These are phyloP conservation scores for Asterophora parasitica DNA, from an alignment of 768 basidiomycete genomes.

Conservation along the genomic window DNA sequence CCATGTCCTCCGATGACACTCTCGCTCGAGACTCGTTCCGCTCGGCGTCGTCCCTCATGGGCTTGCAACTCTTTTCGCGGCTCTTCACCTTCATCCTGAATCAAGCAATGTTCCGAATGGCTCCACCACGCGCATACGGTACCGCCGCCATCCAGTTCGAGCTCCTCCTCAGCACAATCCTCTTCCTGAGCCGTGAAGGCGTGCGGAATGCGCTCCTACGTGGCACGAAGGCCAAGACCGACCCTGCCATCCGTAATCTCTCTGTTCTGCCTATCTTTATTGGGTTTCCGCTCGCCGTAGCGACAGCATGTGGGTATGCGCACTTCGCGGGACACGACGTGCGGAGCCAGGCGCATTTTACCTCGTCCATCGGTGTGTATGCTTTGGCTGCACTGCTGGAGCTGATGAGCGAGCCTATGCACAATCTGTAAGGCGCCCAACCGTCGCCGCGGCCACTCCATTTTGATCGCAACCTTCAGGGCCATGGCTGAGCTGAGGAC, in stretches of 20 bases:
- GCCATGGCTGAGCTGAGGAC: slow-evolving; percentile 68
- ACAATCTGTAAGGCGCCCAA: slow-evolving; percentile 50
- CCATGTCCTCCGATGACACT: slow-evolving; percentile 16
- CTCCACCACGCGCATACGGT: slow-evolving; percentile 81
- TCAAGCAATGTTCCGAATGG: slow-evolving; percentile 78
- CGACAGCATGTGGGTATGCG: slow-evolving; percentile 50
- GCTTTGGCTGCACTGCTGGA: slow-evolving; percentile 71
- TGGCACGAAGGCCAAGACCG: slow-evolving; percentile 24
- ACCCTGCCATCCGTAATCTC: slow-evolving; percentile 35
- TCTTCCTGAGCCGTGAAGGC: slow-evolving; percentile 93
- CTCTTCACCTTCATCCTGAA: slow-evolving; percentile 86
- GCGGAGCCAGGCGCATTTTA: slow-evolving; percentile 60
- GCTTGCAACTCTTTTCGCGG: slow-evolving; percentile 81
- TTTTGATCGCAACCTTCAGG: slow-evolving; percentile 26
- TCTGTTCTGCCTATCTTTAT: slow-evolving; percentile 63
- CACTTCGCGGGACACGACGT: slow-evolving; percentile 49
- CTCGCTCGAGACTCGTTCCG: slow-evolving; percentile 34
- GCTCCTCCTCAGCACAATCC: slow-evolving; percentile 79
- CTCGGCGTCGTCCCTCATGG: slow-evolving; percentile 64
- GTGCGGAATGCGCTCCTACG: slow-evolving; percentile 82
- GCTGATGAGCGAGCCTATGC: slow-evolving; percentile 78
- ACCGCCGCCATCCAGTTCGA: slow-evolving; percentile 95
- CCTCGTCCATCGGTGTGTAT: slow-evolving; percentile 61
- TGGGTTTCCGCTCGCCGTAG: slow-evolving; percentile 60
- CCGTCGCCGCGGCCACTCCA: slow-evolving; percentile 1